These are phyloP conservation scores for Blattamonas nauphoetae DNA, from an alignment of 78 protist species.

Conservation along the genomic window DNA sequence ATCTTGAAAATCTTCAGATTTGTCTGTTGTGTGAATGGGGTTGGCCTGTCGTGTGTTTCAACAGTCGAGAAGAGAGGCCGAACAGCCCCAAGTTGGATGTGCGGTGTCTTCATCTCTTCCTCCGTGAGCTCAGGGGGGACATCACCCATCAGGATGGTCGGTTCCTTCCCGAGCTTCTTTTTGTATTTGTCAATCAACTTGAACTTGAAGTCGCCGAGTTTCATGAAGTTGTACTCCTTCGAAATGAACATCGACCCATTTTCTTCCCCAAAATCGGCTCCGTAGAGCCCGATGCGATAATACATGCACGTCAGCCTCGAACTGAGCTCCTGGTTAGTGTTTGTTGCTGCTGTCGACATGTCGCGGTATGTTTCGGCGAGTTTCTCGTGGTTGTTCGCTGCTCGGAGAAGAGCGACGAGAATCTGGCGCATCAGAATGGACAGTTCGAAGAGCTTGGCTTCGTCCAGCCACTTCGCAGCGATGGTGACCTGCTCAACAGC, in stretches of 20 bases:
- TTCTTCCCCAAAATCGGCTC: background rate
- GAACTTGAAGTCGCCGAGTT: background rate
- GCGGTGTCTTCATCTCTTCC: too few relatives aligned
- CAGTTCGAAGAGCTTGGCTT: background rate
- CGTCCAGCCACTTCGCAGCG: background rate
- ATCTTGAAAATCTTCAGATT: background rate
- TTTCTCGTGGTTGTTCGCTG: background rate
- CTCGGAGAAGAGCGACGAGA: background rate
- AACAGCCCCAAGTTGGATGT: background rate
- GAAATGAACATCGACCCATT: background rate
- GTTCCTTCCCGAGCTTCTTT: background rate
- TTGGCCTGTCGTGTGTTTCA: background rate
- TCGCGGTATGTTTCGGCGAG: background rate
- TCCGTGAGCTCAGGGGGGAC: background rate
- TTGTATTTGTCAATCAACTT: background rate
- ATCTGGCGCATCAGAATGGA: background rate
- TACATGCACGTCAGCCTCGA: background rate
- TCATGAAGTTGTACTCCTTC: background rate
- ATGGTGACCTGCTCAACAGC: background rate
- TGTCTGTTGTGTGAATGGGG: background rate
- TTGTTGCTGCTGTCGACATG: background rate
- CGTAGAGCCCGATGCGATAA: background rate
- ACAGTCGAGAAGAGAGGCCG: background rate
- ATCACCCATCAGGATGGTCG: background rate
- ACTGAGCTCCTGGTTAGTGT: background rate